These are phyloP conservation scores for Pseudogymnoascus sp. DNA, from an alignment of 2,329 filamentous ascomycete genomes.

Conservation along the genomic window DNA sequence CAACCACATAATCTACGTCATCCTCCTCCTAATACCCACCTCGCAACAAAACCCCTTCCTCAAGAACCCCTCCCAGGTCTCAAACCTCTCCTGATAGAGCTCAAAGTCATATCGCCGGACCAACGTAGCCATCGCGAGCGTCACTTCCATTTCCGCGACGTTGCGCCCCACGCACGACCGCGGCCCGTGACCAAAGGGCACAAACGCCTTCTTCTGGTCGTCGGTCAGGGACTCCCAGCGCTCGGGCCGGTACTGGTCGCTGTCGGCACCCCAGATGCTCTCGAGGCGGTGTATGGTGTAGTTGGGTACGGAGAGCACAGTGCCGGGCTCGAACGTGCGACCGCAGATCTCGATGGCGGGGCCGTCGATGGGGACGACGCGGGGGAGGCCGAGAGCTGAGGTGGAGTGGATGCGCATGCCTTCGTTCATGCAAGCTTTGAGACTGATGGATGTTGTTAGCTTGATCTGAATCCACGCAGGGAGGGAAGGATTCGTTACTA, in stretches of 20 bases:
- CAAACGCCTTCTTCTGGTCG: slow-evolving; percentile 64
- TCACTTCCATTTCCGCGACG: slow-evolving; percentile 80
- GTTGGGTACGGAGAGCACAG: slow-evolving; percentile 67
- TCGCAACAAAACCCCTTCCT: slow-evolving; percentile 65
- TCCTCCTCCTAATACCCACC: slow-evolving; percentile 37
- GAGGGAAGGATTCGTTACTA: slow-evolving; percentile 58
- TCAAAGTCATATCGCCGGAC: slow-evolving; percentile 53
- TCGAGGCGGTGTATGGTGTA: slow-evolving; percentile 73
- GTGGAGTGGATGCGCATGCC: slow-evolving; percentile 78
- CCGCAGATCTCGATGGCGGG: slow-evolving; percentile 57
- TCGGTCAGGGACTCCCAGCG: slow-evolving; percentile 56
- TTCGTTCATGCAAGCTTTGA: slow-evolving; percentile 53
- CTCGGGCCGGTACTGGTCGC: slow-evolving; percentile 63
- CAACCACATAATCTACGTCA: neutral
- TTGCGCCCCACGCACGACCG: slow-evolving; percentile 67
- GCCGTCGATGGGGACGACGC: slow-evolving; percentile 52
- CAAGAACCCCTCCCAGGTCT: slow-evolving; percentile 73
- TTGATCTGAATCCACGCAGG: neutral
- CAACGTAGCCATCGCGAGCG: slow-evolving; percentile 63
- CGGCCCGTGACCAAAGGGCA: slow-evolving; percentile 64
- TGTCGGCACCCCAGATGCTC: slow-evolving; percentile 64
- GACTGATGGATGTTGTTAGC: neutral
- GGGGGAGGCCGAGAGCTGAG: slow-evolving; percentile 73
- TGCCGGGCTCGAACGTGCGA: slow-evolving; percentile 64
- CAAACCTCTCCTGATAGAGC: slow-evolving; percentile 53